Base-by-base conservation (phyloP, 257 asterid species). In the Knoxia roxburghii region DNA sequence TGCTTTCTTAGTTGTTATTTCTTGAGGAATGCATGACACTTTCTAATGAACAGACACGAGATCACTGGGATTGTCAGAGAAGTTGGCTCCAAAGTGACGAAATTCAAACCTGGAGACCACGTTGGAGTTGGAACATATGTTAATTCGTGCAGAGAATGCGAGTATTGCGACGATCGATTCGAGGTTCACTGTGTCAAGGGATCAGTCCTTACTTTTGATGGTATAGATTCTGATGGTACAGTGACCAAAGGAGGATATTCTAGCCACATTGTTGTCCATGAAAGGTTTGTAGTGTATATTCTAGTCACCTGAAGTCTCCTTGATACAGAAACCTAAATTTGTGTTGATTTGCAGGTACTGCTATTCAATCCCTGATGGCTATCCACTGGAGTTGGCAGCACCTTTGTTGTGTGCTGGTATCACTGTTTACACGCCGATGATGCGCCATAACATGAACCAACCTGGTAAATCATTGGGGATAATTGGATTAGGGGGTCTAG, bases 351-450 rank as follows among this genome's bases (percentile, higher is more conserved):
- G 52, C 77, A 93, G 99, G 82, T 90, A 90, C 77, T 86, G 95
- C 83, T 90, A 66, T 68, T 86, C 54, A 50, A 88, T 93, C 67
- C 97, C 99, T 1, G 87, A 83, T 41, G 76, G 72, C 54, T 88
- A 81, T 64, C 96, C 99, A 2, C 91, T 78, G 59, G 83, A 79
- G 60, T 70, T 75, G 52, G 97, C 97, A 35, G 97, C 97, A 43
- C 99, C 99, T 4, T 81, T 92, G 79, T 82, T 92, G 1, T 92
- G 98, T 78, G 98, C 98, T 72, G 98, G 98, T 49, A 90, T 93
- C 64, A 93, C 97, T 11, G 96, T 88, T 51, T 93, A 85, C 78
- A 67, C 90, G 67, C 99, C 99, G 20, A 93, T 93, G 97, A 71
- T 88, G 50, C 70, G 85, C 57, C 90, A 90, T 69, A 83, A 82